Evolutionary conservation across 2,329 filamentous ascomycete genomes (phyloP).

Genomic region (Pseudogymnoascus sp.): DNA sequence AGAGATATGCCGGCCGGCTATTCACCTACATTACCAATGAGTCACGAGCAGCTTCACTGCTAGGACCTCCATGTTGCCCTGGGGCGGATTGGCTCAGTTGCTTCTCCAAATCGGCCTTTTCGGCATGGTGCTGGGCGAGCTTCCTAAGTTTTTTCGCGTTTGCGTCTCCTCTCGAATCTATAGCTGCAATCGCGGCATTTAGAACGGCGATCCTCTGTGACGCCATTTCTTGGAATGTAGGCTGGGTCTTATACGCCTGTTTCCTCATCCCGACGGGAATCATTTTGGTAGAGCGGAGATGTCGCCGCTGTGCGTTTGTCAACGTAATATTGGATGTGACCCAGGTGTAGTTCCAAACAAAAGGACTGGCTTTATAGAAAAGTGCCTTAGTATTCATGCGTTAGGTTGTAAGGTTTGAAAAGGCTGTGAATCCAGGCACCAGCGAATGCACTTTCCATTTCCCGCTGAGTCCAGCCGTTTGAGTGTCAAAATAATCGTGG

Average conservation of each 20-base stretch:
- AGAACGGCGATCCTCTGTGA: background rate
- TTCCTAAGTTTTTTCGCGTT: background rate
- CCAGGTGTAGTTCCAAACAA: background rate
- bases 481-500: background rate
- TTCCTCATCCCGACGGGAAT: constrained; percentile 4
- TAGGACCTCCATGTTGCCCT: background rate
- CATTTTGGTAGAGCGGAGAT: background rate
- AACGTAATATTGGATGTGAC: background rate
- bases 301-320: background rate
- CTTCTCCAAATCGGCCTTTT: constrained; percentile 1
- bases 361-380: background rate
- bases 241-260: background rate
- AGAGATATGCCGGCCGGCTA: background rate
- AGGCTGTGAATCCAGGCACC: background rate
- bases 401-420: background rate
- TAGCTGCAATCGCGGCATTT: background rate
- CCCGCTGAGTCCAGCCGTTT: background rate
- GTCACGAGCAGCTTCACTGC: background rate
- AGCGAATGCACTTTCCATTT: background rate
- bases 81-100: background rate
- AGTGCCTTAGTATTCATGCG: background rate
- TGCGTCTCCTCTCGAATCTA: background rate
- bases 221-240: constrained; percentile 4
- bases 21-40: background rate
- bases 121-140: background rate